Base-by-base conservation (phyloP, 768 basidiomycete species). In the Tylopilus felleus region DNA sequence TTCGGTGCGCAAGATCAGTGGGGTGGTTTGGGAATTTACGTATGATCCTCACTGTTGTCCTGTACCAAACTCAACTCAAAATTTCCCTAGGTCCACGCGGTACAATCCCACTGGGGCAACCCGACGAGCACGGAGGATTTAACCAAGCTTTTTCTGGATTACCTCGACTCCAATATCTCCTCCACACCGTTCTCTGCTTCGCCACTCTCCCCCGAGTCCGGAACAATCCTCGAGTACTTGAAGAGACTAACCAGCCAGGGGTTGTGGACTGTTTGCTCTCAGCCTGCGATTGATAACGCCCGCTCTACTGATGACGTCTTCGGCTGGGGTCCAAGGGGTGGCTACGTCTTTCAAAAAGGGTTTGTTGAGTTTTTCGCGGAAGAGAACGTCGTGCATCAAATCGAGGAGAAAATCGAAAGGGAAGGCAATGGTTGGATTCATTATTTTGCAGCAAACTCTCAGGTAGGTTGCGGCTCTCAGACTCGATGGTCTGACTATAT, bases 241-340 rank as follows among this genome's bases (percentile, higher is more conserved):
- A 80, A 90, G 61, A 77, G 76, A 41, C 77, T 99, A 51, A 98
- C 91, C 28, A 74, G 77, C 41, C 75, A 77, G 53, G 88, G 90
- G 23, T 88, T 93, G 85, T 99, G 96, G 95, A 98, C 97, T 6
- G 88, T 99, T 19, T 92, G 92, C 1, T 96, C 93, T 12, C 97
- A 99, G 67, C 97, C 97, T 21, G 90, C 94, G 0, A 85, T 98
- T 6, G 88, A 98, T 64, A 90, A 87, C 6, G 81, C 75, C 6
- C 74, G 72, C 29, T 93, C 91, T 2, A 81, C 80, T 14, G 89
- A 98, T 68, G 75, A 80, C 21, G 73, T 88, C 0, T 83, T 96
- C 55, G 97, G 97, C 5, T 99, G 96, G 88, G 97, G 97, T 3
- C 97, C 97, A 13, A 76, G 78, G 51, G 85, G 84, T 7, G 97